Percentiles rank a stretch among this genome's conserved stretches.
Conservation (phyloP, 352 stramenopile genomes). For the Globisporangium irregulare region DNA sequence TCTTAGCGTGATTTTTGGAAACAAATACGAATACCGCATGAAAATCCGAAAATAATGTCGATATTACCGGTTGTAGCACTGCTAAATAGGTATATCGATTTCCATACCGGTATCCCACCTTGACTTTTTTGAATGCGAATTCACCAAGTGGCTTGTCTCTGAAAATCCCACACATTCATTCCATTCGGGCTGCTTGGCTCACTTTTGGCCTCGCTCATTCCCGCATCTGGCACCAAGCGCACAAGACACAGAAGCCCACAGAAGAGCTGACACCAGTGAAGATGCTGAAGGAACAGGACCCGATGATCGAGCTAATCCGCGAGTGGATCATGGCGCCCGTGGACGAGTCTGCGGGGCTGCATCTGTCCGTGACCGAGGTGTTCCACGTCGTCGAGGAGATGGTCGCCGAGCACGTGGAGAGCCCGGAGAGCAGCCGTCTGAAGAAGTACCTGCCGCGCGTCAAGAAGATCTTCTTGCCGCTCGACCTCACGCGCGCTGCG, state of each 20-base stretch:
- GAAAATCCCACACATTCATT: neutral
- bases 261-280: neutral
- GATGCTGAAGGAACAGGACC: constrained; percentile 86
- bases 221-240: neutral
- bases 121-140: neutral
- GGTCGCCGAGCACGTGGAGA: constrained; percentile 65
- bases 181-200: neutral
- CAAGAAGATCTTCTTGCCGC: constrained; percentile 66
- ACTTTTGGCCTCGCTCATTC: constrained; percentile 2
- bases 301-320: constrained; percentile 82
- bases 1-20: no score
- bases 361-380: constrained; percentile 61
- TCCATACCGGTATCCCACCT: neutral
- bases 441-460: constrained; percentile 62
- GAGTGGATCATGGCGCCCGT: constrained; percentile 82
- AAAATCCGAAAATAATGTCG: no score
- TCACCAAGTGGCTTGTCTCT: neutral
- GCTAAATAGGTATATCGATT: neutral
- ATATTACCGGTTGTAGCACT: neutral
- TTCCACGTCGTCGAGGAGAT: constrained; percentile 76
- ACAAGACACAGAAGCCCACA: neutral
- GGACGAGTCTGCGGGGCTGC: constrained; percentile 53
- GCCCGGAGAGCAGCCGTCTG: constrained; percentile 38
- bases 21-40: no score
- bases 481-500: constrained; percentile 65